Evolutionary conservation across 108 stramenopile species (phyloP).

Genomic region (Epithemia pelagica): DNA sequence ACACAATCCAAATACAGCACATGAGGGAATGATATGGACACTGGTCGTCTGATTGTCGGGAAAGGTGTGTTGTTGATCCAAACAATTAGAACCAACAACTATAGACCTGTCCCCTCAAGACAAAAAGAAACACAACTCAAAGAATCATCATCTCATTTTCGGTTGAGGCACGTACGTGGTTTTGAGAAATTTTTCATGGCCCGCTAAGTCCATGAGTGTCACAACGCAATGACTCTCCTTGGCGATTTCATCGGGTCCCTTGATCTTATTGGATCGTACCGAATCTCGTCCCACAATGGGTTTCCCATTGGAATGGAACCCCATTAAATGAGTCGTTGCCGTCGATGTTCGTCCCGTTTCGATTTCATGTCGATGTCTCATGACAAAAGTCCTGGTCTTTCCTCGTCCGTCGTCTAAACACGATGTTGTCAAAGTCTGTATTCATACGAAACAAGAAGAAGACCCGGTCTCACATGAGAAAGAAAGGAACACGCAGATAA

Average conservation of each 20-base stretch:
- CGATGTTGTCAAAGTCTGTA: constrained; percentile 73
- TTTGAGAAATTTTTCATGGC: constrained; percentile 98
- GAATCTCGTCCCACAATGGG: constrained; percentile 54
- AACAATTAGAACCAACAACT: too few relatives aligned
- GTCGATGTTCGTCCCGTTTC: constrained; percentile 96
- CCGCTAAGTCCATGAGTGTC: constrained; percentile 96
- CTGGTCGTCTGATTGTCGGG: not conserved
- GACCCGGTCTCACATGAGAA: too few relatives aligned
- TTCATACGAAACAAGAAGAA: too few relatives aligned
- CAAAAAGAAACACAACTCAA: too few relatives aligned
- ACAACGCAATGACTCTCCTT: constrained; percentile 75
- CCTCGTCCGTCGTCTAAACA: constrained; percentile 95
- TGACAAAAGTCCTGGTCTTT: constrained; percentile 82
- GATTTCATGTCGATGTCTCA: constrained; percentile 98
- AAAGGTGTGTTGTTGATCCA: not conserved
- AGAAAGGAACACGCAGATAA: too few relatives aligned
- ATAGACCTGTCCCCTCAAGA: too few relatives aligned
- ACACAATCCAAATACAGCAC: not conserved
- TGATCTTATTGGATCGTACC: constrained; percentile 65
- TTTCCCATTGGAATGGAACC: constrained; percentile 81
- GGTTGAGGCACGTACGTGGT: constrained; percentile 87
- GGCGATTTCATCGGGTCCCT: constrained; percentile 76
- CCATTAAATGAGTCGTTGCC: constrained; percentile 89
- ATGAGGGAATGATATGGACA: not conserved
- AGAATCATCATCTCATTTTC: too few relatives aligned